Percentiles rank a stretch among this genome's conserved stretches.
Conservation (phyloP, 306 rosid species). For the Rosa lucieae region DNA sequence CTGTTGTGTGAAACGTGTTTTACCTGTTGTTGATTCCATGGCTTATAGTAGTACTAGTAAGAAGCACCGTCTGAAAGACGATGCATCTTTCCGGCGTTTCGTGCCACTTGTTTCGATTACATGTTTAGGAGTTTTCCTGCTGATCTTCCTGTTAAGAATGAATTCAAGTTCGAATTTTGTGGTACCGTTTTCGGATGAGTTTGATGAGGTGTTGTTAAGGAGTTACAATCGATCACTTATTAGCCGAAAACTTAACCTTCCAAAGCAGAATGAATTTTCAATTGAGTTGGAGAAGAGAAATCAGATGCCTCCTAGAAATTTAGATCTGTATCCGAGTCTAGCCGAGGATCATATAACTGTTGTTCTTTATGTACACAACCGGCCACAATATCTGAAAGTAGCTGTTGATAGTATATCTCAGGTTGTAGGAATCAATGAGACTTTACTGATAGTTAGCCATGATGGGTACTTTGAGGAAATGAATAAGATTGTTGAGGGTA, state of each 20-base stretch:
- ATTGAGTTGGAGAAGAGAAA: slow-evolving; percentile 59
- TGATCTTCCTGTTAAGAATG: slow-evolving; percentile 53
- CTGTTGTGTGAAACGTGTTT: slow-evolving; percentile 26
- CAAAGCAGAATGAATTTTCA: slow-evolving; percentile 69
- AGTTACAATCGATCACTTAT: slow-evolving; percentile 27
- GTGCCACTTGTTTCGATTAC: slow-evolving; percentile 53
- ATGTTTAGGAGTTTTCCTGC: slow-evolving; percentile 57
- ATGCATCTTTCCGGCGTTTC: slow-evolving; percentile 64
- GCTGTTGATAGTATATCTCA: slow-evolving; percentile 73
- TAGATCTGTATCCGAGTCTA: slow-evolving; percentile 75
- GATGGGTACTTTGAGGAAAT: slow-evolving; percentile 86
- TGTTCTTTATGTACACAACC: slow-evolving; percentile 89
- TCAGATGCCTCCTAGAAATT: slow-evolving; percentile 66
- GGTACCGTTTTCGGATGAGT: slow-evolving; percentile 28
- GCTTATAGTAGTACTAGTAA: slow-evolving; percentile 32
- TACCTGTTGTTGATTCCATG: slow-evolving; percentile 34
- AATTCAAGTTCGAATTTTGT: slow-evolving; percentile 35
- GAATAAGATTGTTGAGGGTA: slow-evolving; percentile 64
- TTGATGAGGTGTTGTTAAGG: slow-evolving; percentile 25
- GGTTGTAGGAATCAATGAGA: slow-evolving; percentile 83
- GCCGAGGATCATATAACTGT: slow-evolving; percentile 59
- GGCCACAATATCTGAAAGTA: slow-evolving; percentile 76
- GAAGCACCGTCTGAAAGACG: slow-evolving; percentile 57
- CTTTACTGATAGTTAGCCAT: slow-evolving; percentile 85
- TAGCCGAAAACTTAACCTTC: slow-evolving; percentile 40